Conservation (phyloP, 805 yeast genomes). For the Lipomyces mesembrius region DNA sequence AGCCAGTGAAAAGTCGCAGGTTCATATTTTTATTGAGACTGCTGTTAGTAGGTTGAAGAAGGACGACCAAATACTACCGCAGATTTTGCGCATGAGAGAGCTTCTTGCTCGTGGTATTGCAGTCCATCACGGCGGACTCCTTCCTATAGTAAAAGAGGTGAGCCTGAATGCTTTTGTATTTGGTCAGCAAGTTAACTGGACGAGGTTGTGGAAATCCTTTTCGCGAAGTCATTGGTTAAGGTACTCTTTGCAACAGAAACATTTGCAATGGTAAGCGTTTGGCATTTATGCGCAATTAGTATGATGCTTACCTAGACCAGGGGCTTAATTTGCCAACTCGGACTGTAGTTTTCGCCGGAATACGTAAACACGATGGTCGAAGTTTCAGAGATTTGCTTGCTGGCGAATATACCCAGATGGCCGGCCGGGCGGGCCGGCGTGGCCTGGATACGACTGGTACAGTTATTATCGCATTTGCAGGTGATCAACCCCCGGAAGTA, state of each 20-base stretch:
- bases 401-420: slow-evolving; percentile 98
- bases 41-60: slow-evolving; percentile 85
- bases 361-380: slow-evolving; percentile 89
- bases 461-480: slow-evolving; percentile 80
- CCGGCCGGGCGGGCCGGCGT: slow-evolving; percentile 98
- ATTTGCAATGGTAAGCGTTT: slow-evolving; percentile 72
- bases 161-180: not conserved
- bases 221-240: slow-evolving; percentile 83
- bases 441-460: slow-evolving; percentile 94
- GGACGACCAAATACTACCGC: slow-evolving; percentile 93
- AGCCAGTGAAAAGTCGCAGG: slow-evolving; percentile 85
- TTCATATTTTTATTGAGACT: slow-evolving; percentile 89
- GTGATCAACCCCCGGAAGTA: slow-evolving; percentile 43
- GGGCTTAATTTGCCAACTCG: slow-evolving; percentile 95
- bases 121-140: slow-evolving; percentile 91
- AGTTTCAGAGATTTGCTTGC: slow-evolving; percentile 81
- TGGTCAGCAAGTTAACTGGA: not conserved
- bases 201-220: slow-evolving; percentile 79
- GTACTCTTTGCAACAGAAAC: slow-evolving; percentile 97
- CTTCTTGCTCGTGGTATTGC: slow-evolving; percentile 90
- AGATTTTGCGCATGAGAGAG: slow-evolving; percentile 80
- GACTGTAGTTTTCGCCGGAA: slow-evolving; percentile 87
- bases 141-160: slow-evolving; percentile 86
- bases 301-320: slow-evolving; percentile 1
- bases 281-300: not conserved